A percentile compares a stretch with the other conserved stretches of the same genome.
Conservation (phyloP, 306 rosid species). For the Quercus parvula region DNA sequence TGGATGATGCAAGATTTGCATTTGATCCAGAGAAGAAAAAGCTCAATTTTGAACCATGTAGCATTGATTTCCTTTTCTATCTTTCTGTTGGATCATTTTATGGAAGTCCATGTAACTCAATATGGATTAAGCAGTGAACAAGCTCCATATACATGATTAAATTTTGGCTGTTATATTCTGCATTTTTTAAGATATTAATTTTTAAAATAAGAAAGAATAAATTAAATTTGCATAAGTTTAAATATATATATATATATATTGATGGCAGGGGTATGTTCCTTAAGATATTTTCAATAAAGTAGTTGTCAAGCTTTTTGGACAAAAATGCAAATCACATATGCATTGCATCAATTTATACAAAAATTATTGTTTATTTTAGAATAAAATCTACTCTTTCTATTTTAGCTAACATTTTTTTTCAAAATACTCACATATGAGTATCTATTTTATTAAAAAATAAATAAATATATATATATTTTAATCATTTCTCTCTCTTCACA, state of each 20-base stretch:
- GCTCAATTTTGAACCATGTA: background rate
- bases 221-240: slow-evolving; percentile 1
- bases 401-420: too few relatives aligned
- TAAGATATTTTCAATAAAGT: slow-evolving; percentile 73
- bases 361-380: too few relatives aligned
- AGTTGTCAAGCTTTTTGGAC: slow-evolving; percentile 72
- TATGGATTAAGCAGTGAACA: background rate
- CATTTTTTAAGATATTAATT: background rate
- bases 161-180: background rate
- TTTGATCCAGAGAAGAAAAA: background rate
- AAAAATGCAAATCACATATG: too few relatives aligned
- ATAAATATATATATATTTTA: too few relatives aligned
- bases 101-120: background rate
- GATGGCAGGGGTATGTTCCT: slow-evolving; percentile 88
- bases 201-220: background rate
- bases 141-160: background rate
- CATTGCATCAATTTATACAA: too few relatives aligned
- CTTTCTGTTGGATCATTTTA: background rate
- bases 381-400: too few relatives aligned
- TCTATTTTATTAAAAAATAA: too few relatives aligned
- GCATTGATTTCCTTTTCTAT: background rate
- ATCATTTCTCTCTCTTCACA: too few relatives aligned
- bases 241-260: slow-evolving; percentile 15
- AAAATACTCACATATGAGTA: too few relatives aligned
- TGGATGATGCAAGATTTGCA: background rate